These are phyloP conservation scores for Aureobasidium sp. DNA, from an alignment of 2,329 filamentous ascomycete species.

Conservation along the genomic window DNA sequence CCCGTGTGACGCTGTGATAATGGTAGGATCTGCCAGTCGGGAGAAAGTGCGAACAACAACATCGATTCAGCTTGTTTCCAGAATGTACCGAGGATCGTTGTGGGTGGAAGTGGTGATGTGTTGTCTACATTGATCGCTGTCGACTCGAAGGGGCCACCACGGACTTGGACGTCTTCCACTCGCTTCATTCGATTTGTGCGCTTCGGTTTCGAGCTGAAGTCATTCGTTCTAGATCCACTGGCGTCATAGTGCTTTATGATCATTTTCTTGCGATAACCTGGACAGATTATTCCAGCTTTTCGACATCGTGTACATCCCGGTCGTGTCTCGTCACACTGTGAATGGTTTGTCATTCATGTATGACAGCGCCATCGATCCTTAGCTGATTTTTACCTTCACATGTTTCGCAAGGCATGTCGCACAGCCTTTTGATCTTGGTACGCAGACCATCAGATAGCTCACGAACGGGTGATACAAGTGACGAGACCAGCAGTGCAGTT, in stretches of 20 bases:
- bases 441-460: background rate
- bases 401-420: background rate
- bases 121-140: background rate
- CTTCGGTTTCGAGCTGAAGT: background rate
- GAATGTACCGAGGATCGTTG: background rate
- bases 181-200: background rate
- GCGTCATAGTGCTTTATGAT: background rate
- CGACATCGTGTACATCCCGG: background rate
- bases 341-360: too few species aligned
- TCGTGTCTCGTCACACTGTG: background rate
- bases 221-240: background rate
- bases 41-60: background rate
- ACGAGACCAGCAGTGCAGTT: too few species aligned
- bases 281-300: background rate
- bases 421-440: background rate
- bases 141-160: too few species aligned
- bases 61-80: background rate
- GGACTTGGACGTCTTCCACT: background rate
- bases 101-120: background rate
- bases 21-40: background rate
- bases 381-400: background rate
- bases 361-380: background rate
- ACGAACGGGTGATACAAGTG: too few species aligned
- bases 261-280: background rate
- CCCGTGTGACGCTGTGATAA: background rate